Base-by-base conservation (phyloP, 306 rosid genomes). In the Trifolium dubium region DNA sequence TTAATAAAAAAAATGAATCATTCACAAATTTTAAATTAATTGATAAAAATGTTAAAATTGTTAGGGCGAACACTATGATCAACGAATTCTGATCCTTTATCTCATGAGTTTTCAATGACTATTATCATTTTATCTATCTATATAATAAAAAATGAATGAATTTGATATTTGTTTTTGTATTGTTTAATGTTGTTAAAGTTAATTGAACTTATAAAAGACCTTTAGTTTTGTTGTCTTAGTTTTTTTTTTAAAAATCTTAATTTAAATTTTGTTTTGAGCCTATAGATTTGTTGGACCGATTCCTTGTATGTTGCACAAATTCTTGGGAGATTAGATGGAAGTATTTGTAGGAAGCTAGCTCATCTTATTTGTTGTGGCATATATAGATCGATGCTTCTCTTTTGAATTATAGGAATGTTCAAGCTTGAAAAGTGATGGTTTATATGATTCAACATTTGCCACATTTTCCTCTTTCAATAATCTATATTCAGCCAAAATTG, bases 331-430 rank as follows among this genome's bases (percentile, higher is more conserved):
- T 58, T 58, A 9, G 64, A 59, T 59, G 64, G 39, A 59, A 30
- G 64, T 59, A 30, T 30, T 59, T 59, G 18, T 59, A 59, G 19
- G 39, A 59, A 59, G 64, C 64, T 59, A 30, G 40, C 64, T 59
- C 10, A 56, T 56, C 31, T 29, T 10, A 56, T 56, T 56, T 56
- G 63, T 56, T 28, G 34, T 56, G 15, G 15, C 62, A 28, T 28
- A 10, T 23, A 51, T 13, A 39, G 7, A 6, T 44, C 14, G 6
- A 44, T 44, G 23, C 14, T 55, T 23, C 23, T 54, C 39, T 58
- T 58, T 5, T 58, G 64, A 58, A 30, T 58, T 58, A 12, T 58
- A 58, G 10, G 39, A 30, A 58, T 29, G 17, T 58, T 58, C 64
- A 58, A 29, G 17, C 64, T 58, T 8, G 5, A 58, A 30, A 58